Conservation (phyloP, 2,329 filamentous ascomycete genomes). For the Ophiostoma novo-ulmi region DNA sequence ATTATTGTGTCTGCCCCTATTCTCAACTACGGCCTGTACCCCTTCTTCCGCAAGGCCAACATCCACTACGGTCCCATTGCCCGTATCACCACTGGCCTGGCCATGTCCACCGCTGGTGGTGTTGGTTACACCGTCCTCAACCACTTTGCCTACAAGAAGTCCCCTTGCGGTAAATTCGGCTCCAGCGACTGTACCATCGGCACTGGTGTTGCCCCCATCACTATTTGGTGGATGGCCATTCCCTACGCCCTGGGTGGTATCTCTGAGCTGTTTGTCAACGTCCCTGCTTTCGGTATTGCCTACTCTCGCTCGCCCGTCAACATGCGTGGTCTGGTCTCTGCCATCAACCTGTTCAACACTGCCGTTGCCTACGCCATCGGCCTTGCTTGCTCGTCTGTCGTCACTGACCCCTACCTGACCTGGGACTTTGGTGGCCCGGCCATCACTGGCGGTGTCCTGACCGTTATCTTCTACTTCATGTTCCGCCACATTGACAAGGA, state of each 20-base stretch:
- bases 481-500: slow-evolving; percentile 46
- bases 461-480: slow-evolving; percentile 43
- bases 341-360: slow-evolving; percentile 63
- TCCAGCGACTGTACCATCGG: slow-evolving; percentile 36
- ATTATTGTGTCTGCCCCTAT: slow-evolving; percentile 71
- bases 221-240: slow-evolving; percentile 54
- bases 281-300: slow-evolving; percentile 48
- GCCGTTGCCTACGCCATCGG: slow-evolving; percentile 64
- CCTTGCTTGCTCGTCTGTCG: slow-evolving; percentile 50
- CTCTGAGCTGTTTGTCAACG: slow-evolving; percentile 48
- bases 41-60: slow-evolving; percentile 56
- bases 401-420: slow-evolving; percentile 46
- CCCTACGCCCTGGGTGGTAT: slow-evolving; percentile 49
- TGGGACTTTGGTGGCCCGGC: slow-evolving; percentile 48
- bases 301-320: slow-evolving; percentile 68
- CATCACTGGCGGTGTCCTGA: slow-evolving; percentile 42
- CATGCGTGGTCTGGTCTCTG: slow-evolving; percentile 68
- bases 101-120: slow-evolving; percentile 45
- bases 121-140: slow-evolving; percentile 41
- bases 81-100: slow-evolving; percentile 58
- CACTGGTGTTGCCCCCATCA: slow-evolving; percentile 40
- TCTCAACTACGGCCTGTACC: slow-evolving; percentile 64
- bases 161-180: slow-evolving; percentile 40
- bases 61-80: slow-evolving; percentile 70
- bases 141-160: slow-evolving; percentile 41